Evolutionary conservation across 371 early-diverging fungal genomes (phyloP).

Genomic region (Apophysomyces sp.): DNA sequence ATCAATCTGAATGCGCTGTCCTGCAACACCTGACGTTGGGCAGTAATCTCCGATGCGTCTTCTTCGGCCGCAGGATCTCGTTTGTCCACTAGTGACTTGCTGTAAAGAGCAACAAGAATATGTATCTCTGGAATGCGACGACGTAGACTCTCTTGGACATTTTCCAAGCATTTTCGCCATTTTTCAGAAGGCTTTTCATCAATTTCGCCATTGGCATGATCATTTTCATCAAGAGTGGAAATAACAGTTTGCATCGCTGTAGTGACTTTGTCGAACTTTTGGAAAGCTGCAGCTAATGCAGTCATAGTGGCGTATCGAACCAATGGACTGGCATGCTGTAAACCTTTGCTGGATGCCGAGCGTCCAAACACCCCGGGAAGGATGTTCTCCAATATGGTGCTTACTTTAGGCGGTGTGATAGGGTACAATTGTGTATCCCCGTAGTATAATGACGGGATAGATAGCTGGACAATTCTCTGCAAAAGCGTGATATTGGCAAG

Average conservation of each 20-base stretch:
- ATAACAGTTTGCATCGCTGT: conserved; percentile 32
- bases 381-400: conserved; percentile 66
- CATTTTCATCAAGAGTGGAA: conserved; percentile 19
- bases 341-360: conserved; percentile 54
- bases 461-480: conserved; percentile 67
- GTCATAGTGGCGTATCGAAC: conserved; percentile 68
- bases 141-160: conserved; percentile 60
- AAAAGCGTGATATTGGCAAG: conserved; percentile 74
- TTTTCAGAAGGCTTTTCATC: not conserved
- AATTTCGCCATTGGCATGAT: conserved; percentile 2
- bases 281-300: conserved; percentile 58
- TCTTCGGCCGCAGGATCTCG: conserved; percentile 9
- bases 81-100: conserved; percentile 16
- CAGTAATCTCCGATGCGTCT: conserved; percentile 18
- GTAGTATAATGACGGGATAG: conserved; percentile 64
- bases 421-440: conserved; percentile 49
- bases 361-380: conserved; percentile 67
- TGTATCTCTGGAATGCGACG: conserved; percentile 77
- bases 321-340: conserved; percentile 68
- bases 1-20: conserved; percentile 62
- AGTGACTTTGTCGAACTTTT: conserved; percentile 59
- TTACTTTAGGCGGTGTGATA: conserved; percentile 58
- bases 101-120: conserved; percentile 57
- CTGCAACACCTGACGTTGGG: conserved; percentile 52
- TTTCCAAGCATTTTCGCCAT: conserved; percentile 36